These are phyloP conservation scores for Ophiocordyceps camponoti-rufipedis DNA, from an alignment of 2,329 filamentous ascomycete genomes.

Conservation along the genomic window DNA sequence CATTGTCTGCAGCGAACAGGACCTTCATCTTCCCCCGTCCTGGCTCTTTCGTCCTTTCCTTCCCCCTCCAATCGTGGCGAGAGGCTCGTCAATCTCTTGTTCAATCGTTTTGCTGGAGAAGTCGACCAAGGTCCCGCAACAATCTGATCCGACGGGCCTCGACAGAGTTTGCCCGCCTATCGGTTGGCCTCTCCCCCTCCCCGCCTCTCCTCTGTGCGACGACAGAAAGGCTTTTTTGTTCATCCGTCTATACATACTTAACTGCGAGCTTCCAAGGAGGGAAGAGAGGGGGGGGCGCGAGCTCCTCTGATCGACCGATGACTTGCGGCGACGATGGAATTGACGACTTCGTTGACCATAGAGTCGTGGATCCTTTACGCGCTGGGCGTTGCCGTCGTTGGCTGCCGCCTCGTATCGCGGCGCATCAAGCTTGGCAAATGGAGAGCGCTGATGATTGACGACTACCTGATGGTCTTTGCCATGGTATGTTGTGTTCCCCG, in stretches of 20 bases:
- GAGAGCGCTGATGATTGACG: constrained; percentile 32
- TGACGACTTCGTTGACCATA: constrained; percentile 8
- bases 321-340: constrained; percentile 7
- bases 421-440: constrained; percentile 22
- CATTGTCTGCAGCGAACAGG: no score
- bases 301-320: not conserved
- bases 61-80: no score
- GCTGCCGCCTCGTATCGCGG: constrained; percentile 11
- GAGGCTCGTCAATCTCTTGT: no score
- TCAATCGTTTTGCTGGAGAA: no score
- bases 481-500: constrained; percentile 11
- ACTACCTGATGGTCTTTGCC: constrained; percentile 36
- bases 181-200: not conserved
- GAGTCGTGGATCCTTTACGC: constrained; percentile 14
- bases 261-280: not conserved
- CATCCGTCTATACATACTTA: not conserved
- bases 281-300: no score
- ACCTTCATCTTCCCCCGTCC: no score
- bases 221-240: not conserved
- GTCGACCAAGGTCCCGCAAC: no score
- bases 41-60: no score
- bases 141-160: no score
- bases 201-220: not conserved
- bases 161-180: not conserved
- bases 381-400: constrained; percentile 9